Base-by-base conservation (phyloP, 2,329 filamentous ascomycete genomes). In the Colletotrichum truncatum region DNA sequence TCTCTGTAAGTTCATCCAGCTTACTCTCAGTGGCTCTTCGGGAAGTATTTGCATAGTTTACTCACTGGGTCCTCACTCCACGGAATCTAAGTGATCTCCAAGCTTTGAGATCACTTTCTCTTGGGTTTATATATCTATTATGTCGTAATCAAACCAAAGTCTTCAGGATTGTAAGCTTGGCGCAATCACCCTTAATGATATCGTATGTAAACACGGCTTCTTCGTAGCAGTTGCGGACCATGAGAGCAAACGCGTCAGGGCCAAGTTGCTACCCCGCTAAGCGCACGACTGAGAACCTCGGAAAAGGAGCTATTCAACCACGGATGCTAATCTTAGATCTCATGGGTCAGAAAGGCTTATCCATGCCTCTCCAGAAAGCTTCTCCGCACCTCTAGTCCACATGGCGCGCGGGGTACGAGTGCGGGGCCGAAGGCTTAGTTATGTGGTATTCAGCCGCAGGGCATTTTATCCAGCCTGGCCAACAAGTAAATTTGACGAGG, bases 101-200 rank as follows among this genome's bases (percentile, higher is more conserved):
- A n/a, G n/a, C n/a, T n/a, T n/a, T n/a, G n/a, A n/a, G n/a, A n/a
- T n/a, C n/a, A n/a, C n/a, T n/a, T n/a, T n/a, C n/a, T n/a, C n/a
- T n/a, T n/a, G n/a, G n/a, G n/a, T n/a, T n/a, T n/a, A n/a, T n/a
- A n/a, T n/a, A n/a, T n/a, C n/a, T n/a, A n/a, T n/a, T n/a, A n/a
- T n/a, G n/a, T n/a, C n/a, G n/a, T n/a, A n/a, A n/a, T n/a, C n/a
- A n/a, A n/a, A n/a, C n/a, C n/a, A n/a, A n/a, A n/a, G n/a, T n/a
- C n/a, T n/a, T n/a, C n/a, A n/a, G n/a, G 60, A 69, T 9, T 68
- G 66, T 58, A 53, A 69, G 10, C 38, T 64, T 18, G 63, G 53
- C 30, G 53, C 67, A 25, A 62, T 55, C 21, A 59, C 30, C 10
- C 56, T 65, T n/a, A 41, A 68, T n/a, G 72, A 73, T 62, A 63